Evolutionary conservation across 805 yeast species (phyloP).

Genomic region (Metschnikowia similis): DNA sequence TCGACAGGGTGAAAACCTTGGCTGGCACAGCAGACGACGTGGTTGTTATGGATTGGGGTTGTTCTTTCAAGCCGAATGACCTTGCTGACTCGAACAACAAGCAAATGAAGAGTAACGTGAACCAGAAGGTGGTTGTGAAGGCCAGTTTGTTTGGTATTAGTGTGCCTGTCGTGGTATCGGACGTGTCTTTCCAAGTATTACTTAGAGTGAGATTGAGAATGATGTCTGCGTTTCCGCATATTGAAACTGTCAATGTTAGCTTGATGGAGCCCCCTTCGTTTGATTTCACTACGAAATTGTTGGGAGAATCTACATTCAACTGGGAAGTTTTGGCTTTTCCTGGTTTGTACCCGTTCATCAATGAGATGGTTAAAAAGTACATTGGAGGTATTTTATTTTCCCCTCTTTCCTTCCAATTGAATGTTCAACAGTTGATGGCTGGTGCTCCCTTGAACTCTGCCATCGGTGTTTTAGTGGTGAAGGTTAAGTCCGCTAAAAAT

Average conservation of each 20-base stretch:
- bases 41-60: conserved; percentile 96
- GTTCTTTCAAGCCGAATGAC: conserved; percentile 90
- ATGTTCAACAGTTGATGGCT: conserved; percentile 83
- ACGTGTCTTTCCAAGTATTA: conserved; percentile 69
- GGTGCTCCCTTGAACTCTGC: conserved; percentile 79
- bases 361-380: conserved; percentile 80
- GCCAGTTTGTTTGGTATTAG: conserved; percentile 79
- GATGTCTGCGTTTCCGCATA: conserved; percentile 88
- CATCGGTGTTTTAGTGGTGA: conserved; percentile 77
- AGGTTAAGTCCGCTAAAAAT: conserved; percentile 60
- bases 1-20: conserved; percentile 84
- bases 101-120: conserved; percentile 78
- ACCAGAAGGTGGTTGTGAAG: conserved; percentile 74
- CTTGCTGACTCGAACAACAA: conserved; percentile 78
- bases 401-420: conserved; percentile 91
- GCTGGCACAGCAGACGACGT: conserved; percentile 88
- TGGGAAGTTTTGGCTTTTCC: conserved; percentile 88
- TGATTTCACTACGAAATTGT: conserved; percentile 69
- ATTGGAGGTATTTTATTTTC: conserved; percentile 83
- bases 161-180: conserved; percentile 74
- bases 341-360: conserved; percentile 77
- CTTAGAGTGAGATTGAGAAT: conserved; percentile 81
- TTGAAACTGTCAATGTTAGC: conserved; percentile 84
- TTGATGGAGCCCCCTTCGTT: conserved; percentile 82
- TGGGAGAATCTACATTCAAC: conserved; percentile 82